These are phyloP conservation scores for Buxus sempervirens DNA, from an alignment of 164 flowering plant genomes.

Conservation along the genomic window DNA sequence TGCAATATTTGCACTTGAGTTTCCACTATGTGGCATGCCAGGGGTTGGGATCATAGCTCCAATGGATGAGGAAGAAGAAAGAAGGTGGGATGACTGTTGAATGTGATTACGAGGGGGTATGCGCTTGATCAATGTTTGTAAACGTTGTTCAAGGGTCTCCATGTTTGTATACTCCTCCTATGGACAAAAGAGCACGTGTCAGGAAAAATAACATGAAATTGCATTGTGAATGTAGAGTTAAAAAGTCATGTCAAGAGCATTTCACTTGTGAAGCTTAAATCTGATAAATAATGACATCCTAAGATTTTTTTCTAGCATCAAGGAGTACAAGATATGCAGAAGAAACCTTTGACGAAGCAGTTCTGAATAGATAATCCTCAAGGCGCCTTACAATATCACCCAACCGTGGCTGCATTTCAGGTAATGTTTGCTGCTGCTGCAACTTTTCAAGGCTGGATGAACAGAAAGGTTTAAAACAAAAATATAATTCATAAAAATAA, in stretches of 20 bases:
- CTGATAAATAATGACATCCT: too few relatives aligned
- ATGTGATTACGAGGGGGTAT: constrained; percentile 28
- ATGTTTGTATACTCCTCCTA: constrained; percentile 86
- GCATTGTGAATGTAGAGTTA: neutral
- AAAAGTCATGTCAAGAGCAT: too few relatives aligned
- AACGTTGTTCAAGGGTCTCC: constrained; percentile 69
- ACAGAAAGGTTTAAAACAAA: too few relatives aligned
- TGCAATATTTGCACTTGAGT: constrained; percentile 43
- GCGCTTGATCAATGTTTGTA: constrained; percentile 41
- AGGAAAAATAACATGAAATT: neutral
- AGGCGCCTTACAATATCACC: constrained; percentile 63
- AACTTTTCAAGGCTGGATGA: too few relatives aligned
- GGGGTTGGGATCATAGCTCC: constrained; percentile 98
- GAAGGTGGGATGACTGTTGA: constrained; percentile 42
- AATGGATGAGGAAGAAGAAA: constrained; percentile 58
- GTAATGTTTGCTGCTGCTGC: constrained; percentile 15
- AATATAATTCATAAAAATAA: too few relatives aligned
- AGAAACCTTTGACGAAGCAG: constrained; percentile 57
- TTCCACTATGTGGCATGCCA: constrained; percentile 68
- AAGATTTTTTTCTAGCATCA: neutral
- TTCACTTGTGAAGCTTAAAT: too few relatives aligned
- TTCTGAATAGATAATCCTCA: constrained; percentile 60
- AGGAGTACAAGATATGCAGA: constrained; percentile 9
- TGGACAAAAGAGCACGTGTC: neutral
- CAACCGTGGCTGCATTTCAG: constrained; percentile 30